A percentile compares a stretch with the other conserved stretches of the same genome.
phyloP scores from a whole-genome alignment of 306 rosid species.

The Prunus salicina region DNA sequence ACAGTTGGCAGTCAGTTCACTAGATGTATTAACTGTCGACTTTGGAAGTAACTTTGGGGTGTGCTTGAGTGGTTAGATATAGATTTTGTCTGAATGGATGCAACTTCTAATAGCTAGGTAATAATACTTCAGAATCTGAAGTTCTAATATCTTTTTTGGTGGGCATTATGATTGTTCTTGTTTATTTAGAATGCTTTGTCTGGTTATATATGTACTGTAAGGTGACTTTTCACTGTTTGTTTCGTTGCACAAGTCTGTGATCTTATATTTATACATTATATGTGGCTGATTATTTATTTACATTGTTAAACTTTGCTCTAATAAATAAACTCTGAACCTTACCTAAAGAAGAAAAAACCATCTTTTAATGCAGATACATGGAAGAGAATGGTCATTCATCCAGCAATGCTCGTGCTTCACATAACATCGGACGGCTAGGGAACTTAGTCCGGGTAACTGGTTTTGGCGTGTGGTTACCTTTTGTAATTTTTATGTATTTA shows the following conservation, averaged over 20 bases:
- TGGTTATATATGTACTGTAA: neutral
- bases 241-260: neutral
- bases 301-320: neutral
- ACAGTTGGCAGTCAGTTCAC: neutral
- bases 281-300: neutral
- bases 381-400: constrained; percentile 75
- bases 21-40: neutral
- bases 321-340: neutral
- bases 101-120: neutral
- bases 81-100: neutral
- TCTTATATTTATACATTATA: neutral
- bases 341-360: constrained; percentile 8
- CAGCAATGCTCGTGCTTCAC: constrained; percentile 74
- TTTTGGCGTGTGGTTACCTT: neutral
- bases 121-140: neutral
- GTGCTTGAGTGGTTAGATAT: neutral
- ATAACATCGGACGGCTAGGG: constrained; percentile 82
- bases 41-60: neutral
- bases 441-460: constrained; percentile 64
- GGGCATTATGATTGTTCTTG: neutral
- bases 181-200: neutral
- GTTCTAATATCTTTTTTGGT: constrained; percentile 2
- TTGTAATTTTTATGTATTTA: neutral
- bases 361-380: constrained; percentile 61
- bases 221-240: neutral